Evolutionary conservation across 352 stramenopile species (phyloP).

Genomic region (Phytophthora rubi): DNA sequence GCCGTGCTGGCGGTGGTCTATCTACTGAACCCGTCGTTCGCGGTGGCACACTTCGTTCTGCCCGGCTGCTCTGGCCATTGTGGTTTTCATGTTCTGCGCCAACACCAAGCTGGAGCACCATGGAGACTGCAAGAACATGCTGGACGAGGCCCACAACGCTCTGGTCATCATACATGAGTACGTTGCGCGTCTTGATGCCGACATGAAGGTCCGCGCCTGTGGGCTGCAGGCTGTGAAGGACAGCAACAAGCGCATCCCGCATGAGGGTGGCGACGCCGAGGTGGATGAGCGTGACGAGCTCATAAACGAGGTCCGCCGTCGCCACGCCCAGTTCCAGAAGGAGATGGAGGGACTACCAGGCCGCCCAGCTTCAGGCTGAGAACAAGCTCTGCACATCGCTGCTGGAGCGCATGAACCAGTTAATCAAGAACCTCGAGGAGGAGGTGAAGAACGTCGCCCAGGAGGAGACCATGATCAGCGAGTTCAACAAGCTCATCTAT

Average conservation of each 20-base stretch:
- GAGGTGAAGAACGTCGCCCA: constrained; percentile 77
- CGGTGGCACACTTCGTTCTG: constrained; percentile 47
- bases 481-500: constrained; percentile 77
- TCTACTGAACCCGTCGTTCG: constrained; percentile 67
- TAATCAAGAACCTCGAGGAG: constrained; percentile 79
- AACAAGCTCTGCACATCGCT: constrained; percentile 82
- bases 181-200: constrained; percentile 79
- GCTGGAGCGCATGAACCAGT: constrained; percentile 83
- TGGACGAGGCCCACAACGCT: constrained; percentile 75
- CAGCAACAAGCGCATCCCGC: constrained; percentile 86
- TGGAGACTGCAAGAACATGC: constrained; percentile 78
- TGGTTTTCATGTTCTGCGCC: no score
- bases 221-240: constrained; percentile 78
- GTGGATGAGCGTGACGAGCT: constrained; percentile 87
- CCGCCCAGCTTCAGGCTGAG: constrained; percentile 76
- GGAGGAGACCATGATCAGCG: constrained; percentile 73
- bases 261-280: constrained; percentile 75
- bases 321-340: constrained; percentile 84
- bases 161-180: constrained; percentile 86
- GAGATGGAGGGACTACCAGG: constrained; percentile 72
- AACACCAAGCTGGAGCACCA: constrained; percentile 74
- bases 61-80: no score
- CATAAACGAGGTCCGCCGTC: constrained; percentile 86
- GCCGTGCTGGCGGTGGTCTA: constrained; percentile 60
- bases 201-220: constrained; percentile 84